phyloP scores from a whole-genome alignment of 2,329 filamentous ascomycete genomes.

The Aspergillus floridensis region DNA sequence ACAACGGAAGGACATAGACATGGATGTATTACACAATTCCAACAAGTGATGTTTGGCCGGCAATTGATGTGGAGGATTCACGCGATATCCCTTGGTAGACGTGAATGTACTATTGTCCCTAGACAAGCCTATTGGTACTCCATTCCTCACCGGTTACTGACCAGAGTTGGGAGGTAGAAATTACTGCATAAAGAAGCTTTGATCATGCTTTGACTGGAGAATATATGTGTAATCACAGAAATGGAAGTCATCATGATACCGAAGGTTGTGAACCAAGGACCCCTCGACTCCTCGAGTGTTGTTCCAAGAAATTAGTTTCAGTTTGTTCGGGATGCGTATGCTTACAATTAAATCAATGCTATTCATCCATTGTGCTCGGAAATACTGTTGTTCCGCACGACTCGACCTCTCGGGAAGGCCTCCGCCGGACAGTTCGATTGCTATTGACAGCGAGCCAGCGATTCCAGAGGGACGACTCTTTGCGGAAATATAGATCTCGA shows the following conservation, averaged over 20 bases:
- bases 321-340: background rate
- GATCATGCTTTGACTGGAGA: too few relatives aligned
- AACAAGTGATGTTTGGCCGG: background rate
- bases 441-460: background rate
- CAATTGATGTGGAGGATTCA: background rate
- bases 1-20: background rate
- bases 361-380: background rate
- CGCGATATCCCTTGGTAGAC: background rate
- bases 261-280: too few relatives aligned
- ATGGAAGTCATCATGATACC: too few relatives aligned
- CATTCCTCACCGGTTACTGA: too few relatives aligned
- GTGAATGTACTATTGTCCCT: background rate
- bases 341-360: background rate
- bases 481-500: background rate
- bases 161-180: too few relatives aligned
- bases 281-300: background rate
- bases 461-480: background rate
- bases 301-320: background rate
- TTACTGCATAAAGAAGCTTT: too few relatives aligned
- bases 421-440: background rate
- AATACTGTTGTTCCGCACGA: conserved; percentile 9
- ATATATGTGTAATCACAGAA: too few relatives aligned
- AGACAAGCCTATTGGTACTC: background rate
- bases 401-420: background rate
- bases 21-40: background rate